phyloP scores from a whole-genome alignment of 208 protist species.

The Leishmania gerbilli region DNA sequence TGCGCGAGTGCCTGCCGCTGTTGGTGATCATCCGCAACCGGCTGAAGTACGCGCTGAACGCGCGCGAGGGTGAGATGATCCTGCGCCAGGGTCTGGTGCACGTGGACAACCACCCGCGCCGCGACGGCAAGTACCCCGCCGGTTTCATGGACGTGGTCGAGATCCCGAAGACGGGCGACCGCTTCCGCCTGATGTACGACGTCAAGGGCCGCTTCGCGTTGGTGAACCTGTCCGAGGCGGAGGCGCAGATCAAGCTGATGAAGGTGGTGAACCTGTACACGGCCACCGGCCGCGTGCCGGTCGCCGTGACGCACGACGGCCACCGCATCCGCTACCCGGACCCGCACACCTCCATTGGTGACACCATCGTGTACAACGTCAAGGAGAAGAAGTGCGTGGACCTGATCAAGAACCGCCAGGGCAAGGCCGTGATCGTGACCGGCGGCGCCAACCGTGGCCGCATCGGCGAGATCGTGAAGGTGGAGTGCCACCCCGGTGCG shows the following conservation, averaged over 20 bases:
- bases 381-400: slow-evolving; percentile 95
- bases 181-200: slow-evolving; percentile 99
- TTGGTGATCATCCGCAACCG: slow-evolving; percentile 91
- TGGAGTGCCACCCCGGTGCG: slow-evolving; percentile 95
- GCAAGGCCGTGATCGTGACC: slow-evolving; percentile 97
- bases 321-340: slow-evolving; percentile 99
- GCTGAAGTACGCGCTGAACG: slow-evolving; percentile 98
- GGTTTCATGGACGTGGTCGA: slow-evolving; percentile 99
- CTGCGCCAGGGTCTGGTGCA: slow-evolving; percentile 95
- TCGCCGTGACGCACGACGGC: slow-evolving; percentile 98
- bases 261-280: slow-evolving; percentile 93
- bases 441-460: slow-evolving; percentile 98
- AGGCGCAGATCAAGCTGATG: slow-evolving; percentile 97
- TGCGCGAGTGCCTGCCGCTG: slow-evolving; percentile 87
- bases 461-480: slow-evolving; percentile 96
- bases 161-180: slow-evolving; percentile 98
- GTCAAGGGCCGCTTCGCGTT: slow-evolving; percentile 98
- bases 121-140: slow-evolving; percentile 97
- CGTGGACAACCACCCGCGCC: slow-evolving; percentile 97
- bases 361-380: slow-evolving; percentile 98
- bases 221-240: slow-evolving; percentile 95
- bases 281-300: slow-evolving; percentile 95
- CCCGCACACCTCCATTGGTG: slow-evolving; percentile 94
- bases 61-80: slow-evolving; percentile 97
- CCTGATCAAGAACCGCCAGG: slow-evolving; percentile 89